Conservation (phyloP, 2,329 filamentous ascomycete genomes). For the Pseudopithomyces maydicus region DNA sequence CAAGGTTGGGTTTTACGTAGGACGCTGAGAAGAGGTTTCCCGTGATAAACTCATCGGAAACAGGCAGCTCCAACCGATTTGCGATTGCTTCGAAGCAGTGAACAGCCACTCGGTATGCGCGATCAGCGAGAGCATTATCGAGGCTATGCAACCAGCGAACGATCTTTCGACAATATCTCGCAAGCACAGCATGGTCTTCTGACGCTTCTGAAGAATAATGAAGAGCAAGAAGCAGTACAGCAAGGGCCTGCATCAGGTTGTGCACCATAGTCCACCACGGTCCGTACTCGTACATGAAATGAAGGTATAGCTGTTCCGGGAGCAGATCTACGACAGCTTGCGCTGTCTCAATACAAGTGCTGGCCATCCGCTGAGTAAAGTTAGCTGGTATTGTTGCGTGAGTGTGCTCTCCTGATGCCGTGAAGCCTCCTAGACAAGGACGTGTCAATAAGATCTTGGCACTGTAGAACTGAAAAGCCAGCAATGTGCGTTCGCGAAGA, state of each 20-base stretch:
- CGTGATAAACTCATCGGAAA: too few species aligned
- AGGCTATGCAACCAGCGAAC: too few species aligned
- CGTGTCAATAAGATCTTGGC: slow-evolving; percentile 48
- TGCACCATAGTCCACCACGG: slow-evolving; percentile 49
- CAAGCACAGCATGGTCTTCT: too few species aligned
- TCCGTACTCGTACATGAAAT: slow-evolving; percentile 20
- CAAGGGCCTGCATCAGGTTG: slow-evolving; percentile 45
- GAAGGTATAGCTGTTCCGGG: slow-evolving; percentile 28
- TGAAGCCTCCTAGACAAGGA: slow-evolving; percentile 41
- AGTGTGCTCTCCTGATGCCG: slow-evolving; percentile 18
- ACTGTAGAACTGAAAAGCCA: slow-evolving; percentile 43
- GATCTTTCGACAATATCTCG: too few species aligned
- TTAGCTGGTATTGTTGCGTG: slow-evolving; percentile 15
- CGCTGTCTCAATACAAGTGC: slow-evolving; percentile 42
- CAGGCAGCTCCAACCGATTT: too few species aligned
- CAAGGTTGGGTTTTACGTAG: too few species aligned
- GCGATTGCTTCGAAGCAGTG: too few species aligned
- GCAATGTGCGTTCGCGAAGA: slow-evolving; percentile 34
- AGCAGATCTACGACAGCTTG: slow-evolving; percentile 34
- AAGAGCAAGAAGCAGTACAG: slow-evolving; percentile 37
- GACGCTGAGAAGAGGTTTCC: too few species aligned
- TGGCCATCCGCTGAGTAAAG: slow-evolving; percentile 37
- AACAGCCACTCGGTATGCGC: too few species aligned
- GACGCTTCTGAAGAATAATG: too few species aligned
- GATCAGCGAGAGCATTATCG: too few species aligned